A percentile compares a stretch with the other conserved stretches of the same genome.
Conservation (phyloP, 2,329 filamentous ascomycete genomes). For the Huntiella abstrusa region DNA sequence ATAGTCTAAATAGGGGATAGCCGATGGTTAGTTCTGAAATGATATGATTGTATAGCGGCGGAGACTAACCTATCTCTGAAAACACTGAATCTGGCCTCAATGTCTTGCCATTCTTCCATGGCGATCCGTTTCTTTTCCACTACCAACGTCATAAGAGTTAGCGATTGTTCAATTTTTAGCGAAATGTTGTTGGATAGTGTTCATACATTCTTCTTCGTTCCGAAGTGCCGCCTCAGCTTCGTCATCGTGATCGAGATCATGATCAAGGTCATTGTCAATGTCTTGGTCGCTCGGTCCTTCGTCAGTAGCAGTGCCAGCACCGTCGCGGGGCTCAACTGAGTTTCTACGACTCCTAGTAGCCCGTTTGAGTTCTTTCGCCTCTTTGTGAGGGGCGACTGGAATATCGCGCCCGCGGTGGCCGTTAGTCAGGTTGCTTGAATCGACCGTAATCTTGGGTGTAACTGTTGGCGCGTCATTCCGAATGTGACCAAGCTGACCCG, state of each 20-base stretch:
- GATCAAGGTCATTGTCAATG: constrained; percentile 14
- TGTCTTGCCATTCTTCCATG: constrained; percentile 56
- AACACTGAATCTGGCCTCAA: constrained; percentile 76
- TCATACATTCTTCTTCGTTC: constrained; percentile 47
- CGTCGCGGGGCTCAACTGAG: constrained; percentile 12
- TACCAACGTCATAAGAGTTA: constrained; percentile 19
- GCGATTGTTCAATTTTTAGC: background rate
- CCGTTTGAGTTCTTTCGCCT: constrained; percentile 4
- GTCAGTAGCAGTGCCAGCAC: constrained; percentile 12
- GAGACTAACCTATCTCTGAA: constrained; percentile 55
- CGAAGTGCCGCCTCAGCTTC: constrained; percentile 38
- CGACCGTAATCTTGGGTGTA: constrained; percentile 12
- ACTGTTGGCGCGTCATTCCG: constrained; percentile 12
- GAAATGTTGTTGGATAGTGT: constrained; percentile 1
- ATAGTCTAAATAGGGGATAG: constrained; percentile 37
- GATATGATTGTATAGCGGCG: background rate
- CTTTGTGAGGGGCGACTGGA: background rate
- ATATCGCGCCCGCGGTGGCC: constrained; percentile 19
- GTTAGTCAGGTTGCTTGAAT: background rate
- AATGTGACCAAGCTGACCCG: constrained; percentile 13
- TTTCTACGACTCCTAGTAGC: background rate
- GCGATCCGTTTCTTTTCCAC: constrained; percentile 64
- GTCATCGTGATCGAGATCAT: constrained; percentile 26
- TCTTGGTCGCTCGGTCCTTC: constrained; percentile 18
- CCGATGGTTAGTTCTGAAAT: background rate